Evolutionary conservation across 441 rosid species (phyloP).

Genomic region (Corymbia calophylla): DNA sequence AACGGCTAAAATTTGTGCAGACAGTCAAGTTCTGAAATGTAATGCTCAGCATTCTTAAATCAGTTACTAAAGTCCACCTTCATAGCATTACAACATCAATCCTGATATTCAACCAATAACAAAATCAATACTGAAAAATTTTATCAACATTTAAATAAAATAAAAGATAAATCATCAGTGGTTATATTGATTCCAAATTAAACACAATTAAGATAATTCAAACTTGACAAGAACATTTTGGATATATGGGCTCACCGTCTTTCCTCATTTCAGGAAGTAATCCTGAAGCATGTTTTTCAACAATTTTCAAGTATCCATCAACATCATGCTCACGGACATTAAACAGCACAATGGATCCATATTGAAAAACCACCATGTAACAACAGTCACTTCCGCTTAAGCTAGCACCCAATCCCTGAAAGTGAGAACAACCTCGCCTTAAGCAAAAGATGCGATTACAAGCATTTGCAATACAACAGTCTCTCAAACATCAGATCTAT

Average conservation of each 20-base stretch:
- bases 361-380: slow-evolving; percentile 87
- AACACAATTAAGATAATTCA: not conserved
- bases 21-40: not conserved
- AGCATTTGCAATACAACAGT: not conserved
- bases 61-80: not conserved
- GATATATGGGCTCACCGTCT: slow-evolving; percentile 55
- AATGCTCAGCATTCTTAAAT: not conserved
- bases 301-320: slow-evolving; percentile 75
- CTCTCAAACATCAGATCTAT: not conserved
- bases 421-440: slow-evolving; percentile 2
- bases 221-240: not conserved
- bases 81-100: not conserved
- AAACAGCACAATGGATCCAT: slow-evolving; percentile 87
- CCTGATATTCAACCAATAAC: not conserved
- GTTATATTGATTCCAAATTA: not conserved
- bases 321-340: slow-evolving; percentile 74
- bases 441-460: not conserved
- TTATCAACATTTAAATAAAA: not conserved
- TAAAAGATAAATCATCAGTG: not conserved
- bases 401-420: slow-evolving; percentile 57
- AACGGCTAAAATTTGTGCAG: not conserved
- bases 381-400: slow-evolving; percentile 68
- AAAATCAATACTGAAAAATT: not conserved
- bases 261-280: slow-evolving; percentile 93
- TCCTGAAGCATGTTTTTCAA: slow-evolving; percentile 78